Percentiles rank a stretch among this genome's conserved stretches.
These are phyloP conservation scores for Telopea speciosissima DNA, from an alignment of 177 flowering plant genomes.

Conservation along the genomic window DNA sequence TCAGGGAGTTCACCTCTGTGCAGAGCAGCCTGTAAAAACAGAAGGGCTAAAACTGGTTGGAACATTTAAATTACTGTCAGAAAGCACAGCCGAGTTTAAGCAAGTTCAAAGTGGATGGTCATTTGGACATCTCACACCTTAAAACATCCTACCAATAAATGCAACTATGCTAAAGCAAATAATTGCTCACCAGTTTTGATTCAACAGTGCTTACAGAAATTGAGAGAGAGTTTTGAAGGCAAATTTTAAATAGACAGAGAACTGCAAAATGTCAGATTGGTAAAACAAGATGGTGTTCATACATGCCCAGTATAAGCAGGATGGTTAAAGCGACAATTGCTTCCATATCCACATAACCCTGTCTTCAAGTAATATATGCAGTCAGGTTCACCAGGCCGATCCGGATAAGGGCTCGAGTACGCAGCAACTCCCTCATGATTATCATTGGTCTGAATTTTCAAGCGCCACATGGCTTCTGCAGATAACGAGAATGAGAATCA, in stretches of 20 bases:
- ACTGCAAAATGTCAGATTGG: too few species aligned
- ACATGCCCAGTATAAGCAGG: conserved; percentile 40
- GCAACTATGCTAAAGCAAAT: not conserved
- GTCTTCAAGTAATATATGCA: conserved; percentile 47
- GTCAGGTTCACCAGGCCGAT: conserved; percentile 64
- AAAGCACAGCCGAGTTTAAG: not conserved
- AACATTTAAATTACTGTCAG: conserved; percentile 1
- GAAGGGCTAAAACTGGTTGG: not conserved
- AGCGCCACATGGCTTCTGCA: conserved; percentile 46
- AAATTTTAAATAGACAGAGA: not conserved
- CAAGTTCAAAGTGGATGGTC: conserved; percentile 1
- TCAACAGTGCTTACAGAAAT: not conserved
- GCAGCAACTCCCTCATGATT: conserved; percentile 30
- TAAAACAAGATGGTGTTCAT: not conserved
- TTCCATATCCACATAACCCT: conserved; percentile 56
- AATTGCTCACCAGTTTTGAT: not conserved
- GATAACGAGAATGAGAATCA: not conserved
- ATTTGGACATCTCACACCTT: not conserved
- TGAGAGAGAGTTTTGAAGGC: not conserved
- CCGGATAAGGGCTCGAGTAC: conserved; percentile 43
- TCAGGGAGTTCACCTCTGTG: conserved; percentile 60
- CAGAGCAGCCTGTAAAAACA: conserved; percentile 35
- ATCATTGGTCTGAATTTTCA: conserved; percentile 35
- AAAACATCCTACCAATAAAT: not conserved
- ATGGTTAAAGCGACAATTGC: conserved; percentile 51